Evolutionary conservation across 306 rosid species (phyloP), one percentile per base, ranked within the genome.

Genomic region (Acacia crassicarpa): DNA sequence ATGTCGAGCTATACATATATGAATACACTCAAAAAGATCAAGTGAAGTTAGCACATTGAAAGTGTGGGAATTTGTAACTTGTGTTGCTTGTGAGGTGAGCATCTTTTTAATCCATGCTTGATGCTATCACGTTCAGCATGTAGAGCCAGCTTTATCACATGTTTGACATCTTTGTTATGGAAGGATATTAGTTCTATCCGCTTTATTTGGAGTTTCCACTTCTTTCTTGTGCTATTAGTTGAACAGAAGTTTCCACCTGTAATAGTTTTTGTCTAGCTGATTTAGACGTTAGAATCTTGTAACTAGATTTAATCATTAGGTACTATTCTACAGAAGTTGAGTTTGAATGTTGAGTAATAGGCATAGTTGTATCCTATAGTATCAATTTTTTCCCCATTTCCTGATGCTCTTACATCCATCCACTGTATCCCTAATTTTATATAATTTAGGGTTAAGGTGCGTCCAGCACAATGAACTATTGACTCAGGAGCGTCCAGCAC

Each of bases 1-100:
- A 85, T 91, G 86, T 95, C 98, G 20, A 95, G 98, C 84, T 95
- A 92, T 78, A 91, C 97, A 12, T 93, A 93, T 65, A 88, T 90
- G 87, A 92, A 94, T 88, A 89, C 94, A 4, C 94, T 90, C 20
- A 87, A 84, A 83, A 89, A 79, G 89, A 84, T 89, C 33, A 22
- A 80, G 63, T 77, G 80, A 89, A 58, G 77, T 74, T 74, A 38
- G 74, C 46, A 4, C 41, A 51, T 14, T 3, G 17, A 20, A 66
- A 79, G 67, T 48, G 22, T 27, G 8, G 41, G 41, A 38, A 38
- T 6, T 38, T 38, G 8, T 38, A 38, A 38, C 54, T 13, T 46
- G 51, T 51, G 81, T 27, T 79, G 54, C 76, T 27, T 83, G 53
- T 59, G 44, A 66, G 76, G 77, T 71, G 78, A 76, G 76, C 58